These are phyloP conservation scores for Tremella fuciformis DNA, from an alignment of 768 basidiomycete species.

Conservation along the genomic window DNA sequence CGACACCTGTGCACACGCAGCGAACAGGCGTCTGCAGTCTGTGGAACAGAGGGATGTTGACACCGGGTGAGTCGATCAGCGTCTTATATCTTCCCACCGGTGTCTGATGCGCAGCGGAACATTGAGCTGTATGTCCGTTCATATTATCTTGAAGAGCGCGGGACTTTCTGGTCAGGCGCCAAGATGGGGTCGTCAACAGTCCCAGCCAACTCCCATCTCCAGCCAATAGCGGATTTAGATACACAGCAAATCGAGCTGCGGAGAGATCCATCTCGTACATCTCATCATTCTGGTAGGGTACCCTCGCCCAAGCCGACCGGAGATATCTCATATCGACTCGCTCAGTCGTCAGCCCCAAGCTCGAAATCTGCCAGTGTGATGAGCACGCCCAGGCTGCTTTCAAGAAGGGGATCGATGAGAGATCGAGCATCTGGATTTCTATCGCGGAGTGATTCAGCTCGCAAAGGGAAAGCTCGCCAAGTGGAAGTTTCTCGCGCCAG, in stretches of 20 bases:
- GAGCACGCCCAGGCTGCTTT: constrained; percentile 20
- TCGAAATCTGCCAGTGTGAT: constrained; percentile 17
- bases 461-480: not conserved
- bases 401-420: constrained; percentile 16
- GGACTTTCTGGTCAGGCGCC: not conserved
- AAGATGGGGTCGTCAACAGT: not conserved
- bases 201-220: not conserved
- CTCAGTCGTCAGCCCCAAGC: constrained; percentile 2
- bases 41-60: no score
- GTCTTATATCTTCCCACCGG: no score
- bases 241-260: not conserved
- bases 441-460: constrained; percentile 12
- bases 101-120: no score
- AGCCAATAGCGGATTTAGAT: not conserved
- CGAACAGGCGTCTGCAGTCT: no score
- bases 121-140: not conserved
- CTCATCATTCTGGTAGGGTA: constrained; percentile 6
- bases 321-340: not conserved
- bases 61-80: no score
- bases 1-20: no score
- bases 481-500: not conserved
- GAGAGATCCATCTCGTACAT: not conserved
- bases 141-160: not conserved
- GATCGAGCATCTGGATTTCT: constrained; percentile 10
- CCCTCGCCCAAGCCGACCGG: constrained; percentile 3